phyloP scores from a whole-genome alignment of 805 yeast species.

The Metschnikowia chrysomelidarum region DNA sequence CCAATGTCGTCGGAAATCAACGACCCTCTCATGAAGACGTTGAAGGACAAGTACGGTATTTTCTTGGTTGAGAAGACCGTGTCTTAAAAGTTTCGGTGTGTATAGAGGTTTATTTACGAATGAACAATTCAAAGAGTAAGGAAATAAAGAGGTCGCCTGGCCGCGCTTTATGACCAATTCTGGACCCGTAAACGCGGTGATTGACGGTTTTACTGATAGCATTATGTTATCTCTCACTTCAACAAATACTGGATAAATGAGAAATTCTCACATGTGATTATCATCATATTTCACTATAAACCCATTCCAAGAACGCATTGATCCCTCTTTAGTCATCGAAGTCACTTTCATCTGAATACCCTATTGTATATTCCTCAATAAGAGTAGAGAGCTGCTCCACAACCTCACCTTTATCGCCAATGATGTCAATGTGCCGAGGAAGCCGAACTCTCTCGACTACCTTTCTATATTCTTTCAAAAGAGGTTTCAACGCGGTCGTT shows the following conservation, averaged over 20 bases:
- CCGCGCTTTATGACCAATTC: no score
- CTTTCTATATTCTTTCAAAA: slow-evolving; percentile 27
- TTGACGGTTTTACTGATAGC: no score
- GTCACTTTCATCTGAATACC: slow-evolving; percentile 37
- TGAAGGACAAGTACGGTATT: slow-evolving; percentile 87
- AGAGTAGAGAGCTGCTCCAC: slow-evolving; percentile 46
- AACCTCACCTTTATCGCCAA: slow-evolving; percentile 55
- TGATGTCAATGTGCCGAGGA: slow-evolving; percentile 23
- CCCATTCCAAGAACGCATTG: no score
- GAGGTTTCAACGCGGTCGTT: slow-evolving; percentile 23
- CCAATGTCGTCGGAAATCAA: slow-evolving; percentile 91
- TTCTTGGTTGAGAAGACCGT: slow-evolving; percentile 82
- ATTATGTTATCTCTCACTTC: no score
- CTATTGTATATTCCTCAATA: slow-evolving; percentile 48
- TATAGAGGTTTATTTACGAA: no score
- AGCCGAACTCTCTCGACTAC: slow-evolving; percentile 14
- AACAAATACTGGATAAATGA: no score
- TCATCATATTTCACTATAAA: neutral
- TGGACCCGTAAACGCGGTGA: no score
- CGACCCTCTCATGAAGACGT: slow-evolving; percentile 84
- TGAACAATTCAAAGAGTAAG: no score
- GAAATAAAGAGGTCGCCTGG: no score
- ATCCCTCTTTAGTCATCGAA: slow-evolving; percentile 6
- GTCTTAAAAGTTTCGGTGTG: slow-evolving; percentile 1
- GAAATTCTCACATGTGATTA: no score